Percentiles rank a stretch among this genome's conserved stretches.
Conservation (phyloP, 345 rosid genomes). For the Stellera chamaejasme region DNA sequence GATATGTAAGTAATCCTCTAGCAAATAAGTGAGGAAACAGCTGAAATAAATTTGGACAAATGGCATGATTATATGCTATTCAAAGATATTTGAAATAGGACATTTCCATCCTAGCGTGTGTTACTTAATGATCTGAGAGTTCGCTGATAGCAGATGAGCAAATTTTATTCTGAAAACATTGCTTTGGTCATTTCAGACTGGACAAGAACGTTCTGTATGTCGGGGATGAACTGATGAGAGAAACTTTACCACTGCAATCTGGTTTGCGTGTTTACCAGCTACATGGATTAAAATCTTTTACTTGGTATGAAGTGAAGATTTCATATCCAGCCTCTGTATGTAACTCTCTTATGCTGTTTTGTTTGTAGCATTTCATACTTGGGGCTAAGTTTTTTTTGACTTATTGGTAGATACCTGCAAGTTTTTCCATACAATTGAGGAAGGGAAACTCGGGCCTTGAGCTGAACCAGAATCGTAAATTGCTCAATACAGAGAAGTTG, state of each 20-base stretch:
- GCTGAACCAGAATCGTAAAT: constrained; percentile 28
- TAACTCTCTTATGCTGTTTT: constrained; percentile 15
- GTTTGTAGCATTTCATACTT: constrained; percentile 7
- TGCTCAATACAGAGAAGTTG: constrained; percentile 60
- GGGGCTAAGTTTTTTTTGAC: neutral
- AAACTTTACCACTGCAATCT: constrained; percentile 42
- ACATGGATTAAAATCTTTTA: constrained; percentile 53
- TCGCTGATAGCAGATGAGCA: neutral
- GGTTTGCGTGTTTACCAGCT: constrained; percentile 57
- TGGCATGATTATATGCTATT: neutral
- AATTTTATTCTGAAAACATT: neutral
- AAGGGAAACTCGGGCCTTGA: constrained; percentile 29
- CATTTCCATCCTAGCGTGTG: neutral
- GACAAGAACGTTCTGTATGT: constrained; percentile 34
- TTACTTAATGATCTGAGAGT: neutral
- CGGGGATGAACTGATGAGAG: constrained; percentile 65
- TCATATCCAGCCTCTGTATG: constrained; percentile 98
- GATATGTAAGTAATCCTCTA: constrained; percentile 24
- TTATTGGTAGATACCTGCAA: constrained; percentile 54
- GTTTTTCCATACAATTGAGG: constrained; percentile 52
- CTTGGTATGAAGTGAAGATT: constrained; percentile 98
- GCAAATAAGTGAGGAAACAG: no score
- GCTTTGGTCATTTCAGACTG: constrained; percentile 20
- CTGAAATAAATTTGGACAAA: neutral
- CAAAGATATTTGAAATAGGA: neutral